These are phyloP conservation scores for Talaromyces sp. DNA, from an alignment of 2,329 filamentous ascomycete genomes.

Conservation along the genomic window DNA sequence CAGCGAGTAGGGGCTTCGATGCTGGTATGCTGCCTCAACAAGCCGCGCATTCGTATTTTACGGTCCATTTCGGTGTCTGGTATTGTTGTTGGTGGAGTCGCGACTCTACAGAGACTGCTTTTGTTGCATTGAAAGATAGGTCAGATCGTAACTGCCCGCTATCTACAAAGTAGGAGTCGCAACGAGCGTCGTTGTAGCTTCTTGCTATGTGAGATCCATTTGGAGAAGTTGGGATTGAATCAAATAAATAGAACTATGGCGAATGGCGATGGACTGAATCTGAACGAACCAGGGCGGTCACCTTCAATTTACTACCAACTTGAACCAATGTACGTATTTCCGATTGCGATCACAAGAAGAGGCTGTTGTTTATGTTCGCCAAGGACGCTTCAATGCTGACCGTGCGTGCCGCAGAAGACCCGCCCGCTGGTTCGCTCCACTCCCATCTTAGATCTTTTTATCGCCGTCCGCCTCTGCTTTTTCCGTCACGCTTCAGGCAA, in stretches of 20 bases:
- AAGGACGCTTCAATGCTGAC: too few species aligned
- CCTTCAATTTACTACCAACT: too few species aligned
- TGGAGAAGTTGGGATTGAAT: neutral
- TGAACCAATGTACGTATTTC: too few species aligned
- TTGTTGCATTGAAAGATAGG: conserved; percentile 1
- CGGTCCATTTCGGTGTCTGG: neutral
- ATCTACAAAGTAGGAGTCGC: neutral
- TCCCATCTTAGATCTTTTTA: neutral
- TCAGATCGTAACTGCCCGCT: neutral
- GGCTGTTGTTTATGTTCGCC: neutral
- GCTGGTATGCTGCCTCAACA: neutral
- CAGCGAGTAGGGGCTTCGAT: neutral
- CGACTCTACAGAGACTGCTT: neutral
- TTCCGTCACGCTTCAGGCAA: neutral
- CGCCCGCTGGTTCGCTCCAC: neutral
- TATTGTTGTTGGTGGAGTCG: neutral
- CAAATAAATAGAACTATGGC: neutral
- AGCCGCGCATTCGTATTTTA: neutral
- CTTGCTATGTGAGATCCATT: neutral
- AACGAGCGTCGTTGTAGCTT: neutral
- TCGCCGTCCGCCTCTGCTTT: neutral
- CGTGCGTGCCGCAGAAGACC: neutral
- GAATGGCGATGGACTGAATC: neutral
- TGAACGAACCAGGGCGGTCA: neutral
- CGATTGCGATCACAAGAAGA: neutral